Percentiles rank a stretch among this genome's conserved stretches.
These are phyloP conservation scores for Filosporella fistucella DNA, from an alignment of 495 filamentous ascomycete genomes.

Conservation along the genomic window DNA sequence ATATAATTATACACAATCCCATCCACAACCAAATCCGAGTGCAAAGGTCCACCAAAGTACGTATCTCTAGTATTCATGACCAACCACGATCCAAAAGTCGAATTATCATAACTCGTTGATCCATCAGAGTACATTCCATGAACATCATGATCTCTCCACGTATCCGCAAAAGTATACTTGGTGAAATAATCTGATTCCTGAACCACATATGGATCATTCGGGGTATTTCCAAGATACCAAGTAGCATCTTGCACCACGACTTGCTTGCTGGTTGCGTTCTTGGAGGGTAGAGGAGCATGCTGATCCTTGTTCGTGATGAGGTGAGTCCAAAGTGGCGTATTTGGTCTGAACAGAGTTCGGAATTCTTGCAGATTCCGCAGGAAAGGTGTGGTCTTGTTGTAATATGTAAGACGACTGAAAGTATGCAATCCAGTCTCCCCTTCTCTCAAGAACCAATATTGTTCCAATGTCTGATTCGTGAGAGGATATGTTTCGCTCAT, in stretches of 20 bases:
- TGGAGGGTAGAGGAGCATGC: slow-evolving; percentile 46
- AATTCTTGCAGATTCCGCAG: slow-evolving; percentile 51
- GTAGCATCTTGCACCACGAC: slow-evolving; percentile 53
- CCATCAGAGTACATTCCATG: slow-evolving; percentile 53
- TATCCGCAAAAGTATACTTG: slow-evolving; percentile 51
- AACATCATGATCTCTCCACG: slow-evolving; percentile 47
- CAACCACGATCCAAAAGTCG: slow-evolving; percentile 50
- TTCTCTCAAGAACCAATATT: slow-evolving; percentile 53
- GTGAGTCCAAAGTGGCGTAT: slow-evolving; percentile 51
- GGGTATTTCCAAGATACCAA: slow-evolving; percentile 47
- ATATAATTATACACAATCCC: slow-evolving; percentile 51
- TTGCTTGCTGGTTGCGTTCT: slow-evolving; percentile 34
- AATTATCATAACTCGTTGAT: slow-evolving; percentile 38
- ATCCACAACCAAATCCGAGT: slow-evolving; percentile 53
- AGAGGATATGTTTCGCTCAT: slow-evolving; percentile 46
- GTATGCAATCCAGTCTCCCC: slow-evolving; percentile 52
- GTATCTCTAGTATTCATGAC: slow-evolving; percentile 57
- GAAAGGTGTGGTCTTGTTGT: slow-evolving; percentile 47
- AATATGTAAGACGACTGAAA: slow-evolving; percentile 49
- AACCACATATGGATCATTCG: slow-evolving; percentile 42
- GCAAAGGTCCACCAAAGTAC: slow-evolving; percentile 52
- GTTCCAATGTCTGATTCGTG: slow-evolving; percentile 47
- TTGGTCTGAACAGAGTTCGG: slow-evolving; percentile 50
- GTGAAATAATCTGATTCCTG: slow-evolving; percentile 54
- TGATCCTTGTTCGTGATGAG: slow-evolving; percentile 43